A percentile compares a stretch with the other conserved stretches of the same genome.
These are phyloP conservation scores for Trichosanthes truncata DNA, from an alignment of 306 rosid genomes.

Conservation along the genomic window DNA sequence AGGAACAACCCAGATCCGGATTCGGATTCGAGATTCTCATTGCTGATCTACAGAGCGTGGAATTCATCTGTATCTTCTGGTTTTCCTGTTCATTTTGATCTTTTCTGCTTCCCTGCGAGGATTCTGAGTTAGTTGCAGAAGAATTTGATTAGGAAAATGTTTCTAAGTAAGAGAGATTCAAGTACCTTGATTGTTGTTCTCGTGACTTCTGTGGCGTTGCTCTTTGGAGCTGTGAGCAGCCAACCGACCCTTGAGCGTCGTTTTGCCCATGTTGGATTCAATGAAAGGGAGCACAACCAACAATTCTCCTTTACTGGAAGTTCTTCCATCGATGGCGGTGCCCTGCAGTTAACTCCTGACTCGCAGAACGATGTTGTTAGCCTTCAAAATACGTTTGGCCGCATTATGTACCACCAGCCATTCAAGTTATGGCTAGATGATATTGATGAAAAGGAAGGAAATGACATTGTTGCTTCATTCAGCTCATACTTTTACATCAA, in stretches of 20 bases:
- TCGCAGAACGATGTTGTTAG: not conserved
- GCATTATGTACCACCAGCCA: constrained; percentile 23
- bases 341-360: constrained; percentile 43
- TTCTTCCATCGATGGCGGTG: constrained; percentile 7
- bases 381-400: constrained; percentile 18
- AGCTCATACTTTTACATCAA: constrained; percentile 30
- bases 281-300: not conserved
- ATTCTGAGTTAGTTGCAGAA: not conserved
- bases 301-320: not conserved
- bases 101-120: not conserved
- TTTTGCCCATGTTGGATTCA: constrained; percentile 7
- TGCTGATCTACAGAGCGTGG: not conserved
- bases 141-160: not conserved
- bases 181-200: not conserved
- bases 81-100: not conserved
- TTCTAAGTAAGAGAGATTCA: not conserved
- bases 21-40: not conserved
- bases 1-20: not conserved
- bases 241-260: not conserved
- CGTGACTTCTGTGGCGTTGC: not conserved
- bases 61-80: not conserved
- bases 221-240: not conserved
- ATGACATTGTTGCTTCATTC: constrained; percentile 32
- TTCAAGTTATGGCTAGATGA: constrained; percentile 30
- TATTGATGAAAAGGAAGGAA: not conserved